Conservation (phyloP, 768 basidiomycete genomes). For the Psilocybe cyanescens region DNA sequence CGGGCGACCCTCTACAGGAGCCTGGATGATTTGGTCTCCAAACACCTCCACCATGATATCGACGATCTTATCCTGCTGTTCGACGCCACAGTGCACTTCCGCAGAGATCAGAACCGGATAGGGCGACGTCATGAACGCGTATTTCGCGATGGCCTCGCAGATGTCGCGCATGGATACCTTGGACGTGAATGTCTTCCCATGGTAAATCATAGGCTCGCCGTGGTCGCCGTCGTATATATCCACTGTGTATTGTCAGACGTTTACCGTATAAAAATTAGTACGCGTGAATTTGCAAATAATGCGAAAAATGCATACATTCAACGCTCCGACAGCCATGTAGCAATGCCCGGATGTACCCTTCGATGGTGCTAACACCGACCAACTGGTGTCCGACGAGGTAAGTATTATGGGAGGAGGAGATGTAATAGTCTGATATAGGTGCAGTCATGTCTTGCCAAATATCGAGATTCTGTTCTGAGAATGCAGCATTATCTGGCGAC, state of each 20-base stretch:
- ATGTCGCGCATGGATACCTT: slow-evolving; percentile 83
- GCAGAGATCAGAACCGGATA: slow-evolving; percentile 94
- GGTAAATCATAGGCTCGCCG: slow-evolving; percentile 80
- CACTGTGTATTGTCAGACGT: slow-evolving; percentile 49
- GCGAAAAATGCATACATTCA: slow-evolving; percentile 69
- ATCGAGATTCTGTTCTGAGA: slow-evolving; percentile 42
- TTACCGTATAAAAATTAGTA: slow-evolving; percentile 5
- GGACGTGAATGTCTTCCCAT: slow-evolving; percentile 87
- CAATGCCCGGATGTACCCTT: slow-evolving; percentile 91
- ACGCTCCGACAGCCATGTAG: slow-evolving; percentile 92
- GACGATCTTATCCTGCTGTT: slow-evolving; percentile 81
- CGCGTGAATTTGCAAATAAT: neutral
- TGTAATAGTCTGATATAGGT: slow-evolving; percentile 86
- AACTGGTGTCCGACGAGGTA: slow-evolving; percentile 88
- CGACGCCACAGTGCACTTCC: slow-evolving; percentile 83
- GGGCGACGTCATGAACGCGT: slow-evolving; percentile 88
- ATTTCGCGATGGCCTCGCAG: slow-evolving; percentile 83
- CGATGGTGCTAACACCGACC: slow-evolving; percentile 86
- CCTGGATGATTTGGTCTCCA: slow-evolving; percentile 43
- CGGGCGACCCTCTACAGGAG: slow-evolving; percentile 45
- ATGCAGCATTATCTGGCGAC: slow-evolving; percentile 73
- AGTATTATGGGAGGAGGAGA: slow-evolving; percentile 93
- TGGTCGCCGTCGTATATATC: slow-evolving; percentile 90
- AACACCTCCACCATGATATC: slow-evolving; percentile 66
- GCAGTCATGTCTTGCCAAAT: slow-evolving; percentile 86